Evolutionary conservation across 1,139 yeast species (phyloP), one percentile per base, ranked within the genome.

Genomic region (Geotrichum cucujoidarum): DNA sequence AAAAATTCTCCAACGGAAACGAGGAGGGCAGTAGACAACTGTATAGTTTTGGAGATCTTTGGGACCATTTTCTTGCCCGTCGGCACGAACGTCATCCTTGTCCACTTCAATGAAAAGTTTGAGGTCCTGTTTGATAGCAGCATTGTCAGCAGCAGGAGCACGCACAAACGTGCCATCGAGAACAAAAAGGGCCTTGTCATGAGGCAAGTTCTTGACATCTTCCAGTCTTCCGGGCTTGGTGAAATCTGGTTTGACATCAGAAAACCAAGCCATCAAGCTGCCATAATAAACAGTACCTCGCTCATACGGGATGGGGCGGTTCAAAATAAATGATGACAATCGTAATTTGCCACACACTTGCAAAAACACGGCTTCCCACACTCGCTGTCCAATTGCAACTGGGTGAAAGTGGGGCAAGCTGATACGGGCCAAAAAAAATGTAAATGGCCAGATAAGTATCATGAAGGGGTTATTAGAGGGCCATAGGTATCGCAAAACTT

Each of bases 11-110:
- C 63, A 42, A 47, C 79, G 74, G 64, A 92, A 87, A 50, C 74
- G 59, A 1, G 95, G 95, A 2, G 98, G 98, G 47, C 89, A 73
- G 66, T 90, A 92, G 1, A 90, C 97, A 29, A 90, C 77, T 1
- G 78, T 72, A 62, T 90, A 87, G 1, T 78, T 73, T 51, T 80
- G 78, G 40, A 80, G 78, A 39, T 62, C 68, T 30, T 63, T 63
- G 1, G 61, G 61, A 1, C 65, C 69, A 13, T 66, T 65, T 41
- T 71, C 71, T 3, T 67, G 55, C 4, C 74, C 74, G 40, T 73
- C 77, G 22, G 82, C 65, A 18, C 86, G 72, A 49, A 75, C 73
- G 63, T 90, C 96, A 57, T 83, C 84, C 56, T 80, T 83, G 0
- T 95, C 84, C 2, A 92, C 97, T 0, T 87, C 78, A 3, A 86